phyloP scores from a whole-genome alignment of 768 basidiomycete species.

The Rhodotorula sphaerocarpa region DNA sequence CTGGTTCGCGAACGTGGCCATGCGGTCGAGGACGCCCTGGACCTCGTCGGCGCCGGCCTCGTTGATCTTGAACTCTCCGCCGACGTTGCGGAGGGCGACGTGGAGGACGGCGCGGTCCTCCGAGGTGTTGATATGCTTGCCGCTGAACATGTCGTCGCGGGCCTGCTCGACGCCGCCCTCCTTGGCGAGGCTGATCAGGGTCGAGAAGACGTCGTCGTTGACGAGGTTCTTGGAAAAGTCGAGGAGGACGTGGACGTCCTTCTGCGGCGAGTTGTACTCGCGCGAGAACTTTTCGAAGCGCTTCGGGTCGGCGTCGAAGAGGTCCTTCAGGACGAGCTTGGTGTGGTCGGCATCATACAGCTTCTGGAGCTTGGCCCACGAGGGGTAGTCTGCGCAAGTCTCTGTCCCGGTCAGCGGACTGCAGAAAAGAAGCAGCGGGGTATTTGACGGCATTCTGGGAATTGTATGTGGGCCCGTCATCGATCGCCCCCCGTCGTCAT shows the following conservation, averaged over 20 bases:
- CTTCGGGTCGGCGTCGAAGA: slow-evolving; percentile 77
- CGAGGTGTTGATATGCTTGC: slow-evolving; percentile 96
- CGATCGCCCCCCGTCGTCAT: not conserved
- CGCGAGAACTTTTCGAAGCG: slow-evolving; percentile 80
- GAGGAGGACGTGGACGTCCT: slow-evolving; percentile 68
- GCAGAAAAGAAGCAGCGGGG: too few relatives aligned
- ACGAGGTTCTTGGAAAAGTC: slow-evolving; percentile 97
- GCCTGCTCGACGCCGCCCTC: slow-evolving; percentile 78
- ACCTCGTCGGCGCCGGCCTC: slow-evolving; percentile 82
- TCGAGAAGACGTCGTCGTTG: slow-evolving; percentile 69
- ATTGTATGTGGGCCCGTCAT: not conserved
- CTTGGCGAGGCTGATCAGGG: slow-evolving; percentile 67
- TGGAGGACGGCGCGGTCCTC: slow-evolving; percentile 96
- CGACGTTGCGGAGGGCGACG: slow-evolving; percentile 66
- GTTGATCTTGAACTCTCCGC: slow-evolving; percentile 56
- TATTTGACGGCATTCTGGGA: not conserved
- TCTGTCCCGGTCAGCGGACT: not conserved
- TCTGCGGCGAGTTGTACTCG: slow-evolving; percentile 56
- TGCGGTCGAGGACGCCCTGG: slow-evolving; percentile 71
- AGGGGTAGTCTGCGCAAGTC: slow-evolving; percentile 58
- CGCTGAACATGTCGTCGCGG: slow-evolving; percentile 88
- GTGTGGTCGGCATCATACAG: slow-evolving; percentile 65
- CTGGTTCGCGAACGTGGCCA: slow-evolving; percentile 75
- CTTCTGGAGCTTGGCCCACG: slow-evolving; percentile 85
- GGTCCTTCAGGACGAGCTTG: slow-evolving; percentile 76